phyloP scores from a whole-genome alignment of 495 filamentous ascomycete species.

The Clavariopsis aquatica region DNA sequence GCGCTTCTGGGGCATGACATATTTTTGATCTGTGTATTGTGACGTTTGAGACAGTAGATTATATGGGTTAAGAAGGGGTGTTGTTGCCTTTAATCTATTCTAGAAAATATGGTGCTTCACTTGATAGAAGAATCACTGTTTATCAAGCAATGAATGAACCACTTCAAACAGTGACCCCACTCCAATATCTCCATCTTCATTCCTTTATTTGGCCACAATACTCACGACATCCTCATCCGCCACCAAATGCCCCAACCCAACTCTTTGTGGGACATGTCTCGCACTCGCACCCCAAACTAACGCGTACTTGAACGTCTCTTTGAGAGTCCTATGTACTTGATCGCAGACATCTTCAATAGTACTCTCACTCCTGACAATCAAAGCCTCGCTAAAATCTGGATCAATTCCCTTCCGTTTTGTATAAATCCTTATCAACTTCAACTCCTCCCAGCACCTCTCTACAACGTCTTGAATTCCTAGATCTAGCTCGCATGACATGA shows the following conservation, averaged over 20 bases:
- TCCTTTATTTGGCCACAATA: constrained; percentile 83
- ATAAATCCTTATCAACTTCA: constrained; percentile 88
- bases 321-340: constrained; percentile 87
- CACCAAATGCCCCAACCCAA: constrained; percentile 83
- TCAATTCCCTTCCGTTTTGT: constrained; percentile 93
- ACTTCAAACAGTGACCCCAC: not conserved
- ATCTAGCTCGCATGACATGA: constrained; percentile 98
- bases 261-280: constrained; percentile 89
- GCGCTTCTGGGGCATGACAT: no score
- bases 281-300: constrained; percentile 97
- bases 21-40: no score
- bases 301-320: constrained; percentile 99
- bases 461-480: constrained; percentile 96
- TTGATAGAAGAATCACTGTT: no score
- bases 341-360: constrained; percentile 98
- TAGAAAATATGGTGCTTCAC: no score
- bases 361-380: constrained; percentile 86
- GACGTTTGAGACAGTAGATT: no score
- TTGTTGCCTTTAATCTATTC: no score
- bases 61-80: no score
- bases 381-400: constrained; percentile 86
- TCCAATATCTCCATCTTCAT: not conserved
- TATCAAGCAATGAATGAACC: no score
- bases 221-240: constrained; percentile 96
- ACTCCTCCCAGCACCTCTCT: constrained; percentile 92